phyloP scores from a whole-genome alignment of 2,329 filamentous ascomycete genomes.

The Hypoxylon sp. region DNA sequence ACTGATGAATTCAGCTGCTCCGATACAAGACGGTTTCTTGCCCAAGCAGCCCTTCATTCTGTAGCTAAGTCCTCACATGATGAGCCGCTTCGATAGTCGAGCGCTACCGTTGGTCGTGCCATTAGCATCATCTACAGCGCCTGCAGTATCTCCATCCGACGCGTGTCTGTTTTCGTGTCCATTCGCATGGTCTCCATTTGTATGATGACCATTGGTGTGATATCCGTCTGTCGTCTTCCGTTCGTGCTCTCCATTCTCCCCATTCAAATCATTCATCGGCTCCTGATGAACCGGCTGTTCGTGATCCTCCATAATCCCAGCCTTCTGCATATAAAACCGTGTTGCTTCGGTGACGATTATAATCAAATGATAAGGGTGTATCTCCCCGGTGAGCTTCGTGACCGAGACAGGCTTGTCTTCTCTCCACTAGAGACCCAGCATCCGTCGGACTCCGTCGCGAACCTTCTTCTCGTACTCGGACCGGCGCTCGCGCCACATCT shows the following conservation, averaged over 20 bases:
- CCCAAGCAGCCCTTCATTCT: background rate
- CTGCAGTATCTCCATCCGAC: background rate
- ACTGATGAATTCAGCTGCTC: background rate
- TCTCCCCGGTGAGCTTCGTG: background rate
- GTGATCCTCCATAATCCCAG: background rate
- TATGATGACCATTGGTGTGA: too few species aligned
- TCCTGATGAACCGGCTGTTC: background rate
- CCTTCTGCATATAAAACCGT: background rate
- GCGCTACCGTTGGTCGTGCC: background rate
- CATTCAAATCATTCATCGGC: background rate
- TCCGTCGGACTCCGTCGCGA: slow-evolving; percentile 82
- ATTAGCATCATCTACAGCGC: too few species aligned
- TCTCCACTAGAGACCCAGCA: slow-evolving; percentile 74
- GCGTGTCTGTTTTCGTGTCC: background rate
- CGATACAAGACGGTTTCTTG: background rate
- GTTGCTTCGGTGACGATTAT: background rate
- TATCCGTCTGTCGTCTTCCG: background rate
- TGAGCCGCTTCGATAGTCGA: background rate
- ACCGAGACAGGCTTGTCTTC: background rate
- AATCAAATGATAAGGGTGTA: slow-evolving; percentile 4
- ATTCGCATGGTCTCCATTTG: background rate
- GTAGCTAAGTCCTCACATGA: background rate
- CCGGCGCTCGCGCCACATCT: slow-evolving; percentile 92
- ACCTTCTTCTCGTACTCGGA: slow-evolving; percentile 89
- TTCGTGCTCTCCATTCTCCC: background rate